Evolutionary conservation across 306 rosid species (phyloP).

Genomic region (Nissolia schottii): DNA sequence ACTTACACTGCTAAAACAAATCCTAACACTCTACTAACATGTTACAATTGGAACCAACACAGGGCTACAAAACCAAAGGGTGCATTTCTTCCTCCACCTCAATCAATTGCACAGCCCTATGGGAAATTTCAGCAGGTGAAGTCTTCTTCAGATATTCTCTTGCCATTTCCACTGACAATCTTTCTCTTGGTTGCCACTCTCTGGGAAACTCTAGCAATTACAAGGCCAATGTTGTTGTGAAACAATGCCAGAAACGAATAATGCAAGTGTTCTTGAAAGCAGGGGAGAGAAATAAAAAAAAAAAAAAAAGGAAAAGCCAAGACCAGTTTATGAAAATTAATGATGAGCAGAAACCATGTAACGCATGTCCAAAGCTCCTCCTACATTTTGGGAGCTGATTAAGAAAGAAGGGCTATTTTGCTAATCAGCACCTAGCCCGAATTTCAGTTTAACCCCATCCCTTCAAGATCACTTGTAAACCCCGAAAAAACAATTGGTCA

Average conservation of each 20-base stretch:
- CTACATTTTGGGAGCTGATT: background rate
- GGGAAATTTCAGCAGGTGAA: conserved; percentile 30
- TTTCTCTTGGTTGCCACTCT: conserved; percentile 29
- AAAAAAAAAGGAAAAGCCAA: background rate
- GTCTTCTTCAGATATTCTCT: conserved; percentile 49
- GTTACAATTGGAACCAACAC: conserved; percentile 11
- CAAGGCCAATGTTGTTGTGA: conserved; percentile 12
- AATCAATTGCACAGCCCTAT: conserved; percentile 25
- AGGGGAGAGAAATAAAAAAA: background rate
- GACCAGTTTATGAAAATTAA: conserved; percentile 5
- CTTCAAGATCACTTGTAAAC: conserved; percentile 19
- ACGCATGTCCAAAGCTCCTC: background rate
- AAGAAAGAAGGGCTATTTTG: background rate
- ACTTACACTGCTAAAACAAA: background rate
- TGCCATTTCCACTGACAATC: conserved; percentile 34
- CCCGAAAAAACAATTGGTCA: background rate
- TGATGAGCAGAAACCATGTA: background rate
- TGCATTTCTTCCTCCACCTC: conserved; percentile 23
- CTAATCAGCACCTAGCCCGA: background rate
- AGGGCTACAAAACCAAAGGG: conserved; percentile 36
- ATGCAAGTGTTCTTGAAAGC: conserved; percentile 3
- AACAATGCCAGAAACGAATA: conserved; percentile 8
- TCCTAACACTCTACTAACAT: background rate
- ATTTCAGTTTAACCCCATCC: background rate
- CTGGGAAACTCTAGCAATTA: background rate